Percentiles rank a stretch among this genome's conserved stretches.
phyloP scores from a whole-genome alignment of 805 yeast species.

The Lachancea nothofagi region DNA sequence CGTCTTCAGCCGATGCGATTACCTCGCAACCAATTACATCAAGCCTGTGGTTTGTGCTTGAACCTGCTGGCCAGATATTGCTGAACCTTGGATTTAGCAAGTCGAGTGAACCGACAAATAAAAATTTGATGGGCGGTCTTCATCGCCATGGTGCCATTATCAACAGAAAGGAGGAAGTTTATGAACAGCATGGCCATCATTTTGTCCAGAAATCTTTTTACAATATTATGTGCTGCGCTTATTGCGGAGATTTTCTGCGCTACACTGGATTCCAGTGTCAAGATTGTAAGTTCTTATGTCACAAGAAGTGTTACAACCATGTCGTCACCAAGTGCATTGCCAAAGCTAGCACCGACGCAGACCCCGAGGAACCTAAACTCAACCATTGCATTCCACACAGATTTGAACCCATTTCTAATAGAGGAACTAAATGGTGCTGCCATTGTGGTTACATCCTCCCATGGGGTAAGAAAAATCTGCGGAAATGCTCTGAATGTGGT shows the following conservation, averaged over 20 bases:
- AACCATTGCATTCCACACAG: constrained; percentile 97
- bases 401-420: constrained; percentile 84
- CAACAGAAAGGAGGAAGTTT: constrained; percentile 80
- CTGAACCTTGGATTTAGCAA: constrained; percentile 77
- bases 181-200: constrained; percentile 95
- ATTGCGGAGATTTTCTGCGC: constrained; percentile 91
- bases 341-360: constrained; percentile 62
- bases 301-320: constrained; percentile 72
- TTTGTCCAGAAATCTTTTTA: constrained; percentile 93
- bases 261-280: constrained; percentile 84
- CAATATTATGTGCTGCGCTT: constrained; percentile 94
- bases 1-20: not conserved
- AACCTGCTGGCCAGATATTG: constrained; percentile 89
- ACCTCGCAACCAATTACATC: constrained; percentile 37
- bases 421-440: constrained; percentile 99
- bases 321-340: constrained; percentile 82
- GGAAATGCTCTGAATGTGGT: constrained; percentile 92
- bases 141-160: constrained; percentile 98
- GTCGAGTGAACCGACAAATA: constrained; percentile 44
- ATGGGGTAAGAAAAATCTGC: constrained; percentile 86
- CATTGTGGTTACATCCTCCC: constrained; percentile 97
- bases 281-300: constrained; percentile 76
- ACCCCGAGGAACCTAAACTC: constrained; percentile 70
- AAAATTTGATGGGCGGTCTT: constrained; percentile 50
- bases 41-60: constrained; percentile 83